Evolutionary conservation across 108 stramenopile species (phyloP).

Genomic region (Cyclotella baltica): DNA sequence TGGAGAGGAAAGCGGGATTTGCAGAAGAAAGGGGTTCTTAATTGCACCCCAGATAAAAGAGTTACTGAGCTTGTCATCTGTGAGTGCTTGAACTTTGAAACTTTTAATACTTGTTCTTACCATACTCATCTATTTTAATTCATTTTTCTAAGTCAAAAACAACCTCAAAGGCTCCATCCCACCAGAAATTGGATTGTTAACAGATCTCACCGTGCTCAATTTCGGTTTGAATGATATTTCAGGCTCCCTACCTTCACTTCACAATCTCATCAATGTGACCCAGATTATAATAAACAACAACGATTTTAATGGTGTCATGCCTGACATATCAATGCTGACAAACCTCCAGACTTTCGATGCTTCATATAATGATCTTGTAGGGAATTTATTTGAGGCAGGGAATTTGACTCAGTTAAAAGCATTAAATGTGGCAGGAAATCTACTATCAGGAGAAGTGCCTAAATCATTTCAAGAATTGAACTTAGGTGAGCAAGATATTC

Average conservation of each 20-base stretch:
- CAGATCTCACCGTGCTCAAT: constrained; percentile 29
- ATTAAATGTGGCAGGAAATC: constrained; percentile 1
- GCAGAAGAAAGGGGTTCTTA: neutral
- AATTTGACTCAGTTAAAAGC: constrained; percentile 7
- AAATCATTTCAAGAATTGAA: constrained; percentile 1
- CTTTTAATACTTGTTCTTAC: no score
- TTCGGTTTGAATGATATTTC: constrained; percentile 50
- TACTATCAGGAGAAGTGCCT: constrained; percentile 16
- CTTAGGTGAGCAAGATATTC: no score
- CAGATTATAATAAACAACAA: constrained; percentile 61
- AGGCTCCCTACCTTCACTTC: constrained; percentile 38
- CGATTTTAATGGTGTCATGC: constrained; percentile 48
- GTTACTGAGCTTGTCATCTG: neutral
- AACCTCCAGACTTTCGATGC: constrained; percentile 53
- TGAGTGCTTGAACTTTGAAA: constrained; percentile 1
- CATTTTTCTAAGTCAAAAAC: constrained; percentile 39
- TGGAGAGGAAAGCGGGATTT: constrained; percentile 3
- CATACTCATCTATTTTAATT: neutral
- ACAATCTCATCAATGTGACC: constrained; percentile 23
- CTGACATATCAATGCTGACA: constrained; percentile 27
- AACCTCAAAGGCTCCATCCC: constrained; percentile 61
- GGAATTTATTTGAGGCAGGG: constrained; percentile 9
- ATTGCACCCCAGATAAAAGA: neutral
- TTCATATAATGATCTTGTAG: constrained; percentile 46
- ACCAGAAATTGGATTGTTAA: constrained; percentile 50